A percentile compares a stretch with the other conserved stretches of the same genome.
Conservation (phyloP, 2,329 filamentous ascomycete genomes). For the Pseudocercospora fijiensis region DNA sequence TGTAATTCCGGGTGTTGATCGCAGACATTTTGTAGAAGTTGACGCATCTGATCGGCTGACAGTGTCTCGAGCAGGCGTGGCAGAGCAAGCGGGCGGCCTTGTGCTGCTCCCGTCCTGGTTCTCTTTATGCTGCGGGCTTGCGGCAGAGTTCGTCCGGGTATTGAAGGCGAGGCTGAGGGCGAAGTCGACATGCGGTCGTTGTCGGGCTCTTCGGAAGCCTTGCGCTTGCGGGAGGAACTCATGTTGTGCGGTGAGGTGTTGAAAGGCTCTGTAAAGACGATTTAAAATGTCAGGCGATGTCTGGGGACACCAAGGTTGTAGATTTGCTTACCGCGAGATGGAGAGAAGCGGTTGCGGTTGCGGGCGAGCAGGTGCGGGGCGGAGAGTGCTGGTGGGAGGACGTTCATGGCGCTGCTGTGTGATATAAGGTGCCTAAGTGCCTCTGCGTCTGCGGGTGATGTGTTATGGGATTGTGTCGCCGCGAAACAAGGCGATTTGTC, state of each 20-base stretch:
- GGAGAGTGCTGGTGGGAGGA: constrained; percentile 59
- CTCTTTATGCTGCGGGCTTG: constrained; percentile 63
- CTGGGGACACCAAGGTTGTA: constrained; percentile 37
- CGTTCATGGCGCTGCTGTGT: constrained; percentile 54
- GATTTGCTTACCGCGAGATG: constrained; percentile 55
- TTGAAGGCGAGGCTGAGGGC: constrained; percentile 76
- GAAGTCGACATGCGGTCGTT: constrained; percentile 86
- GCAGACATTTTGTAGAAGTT: constrained; percentile 86
- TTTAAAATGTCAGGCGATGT: constrained; percentile 43
- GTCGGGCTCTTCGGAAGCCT: constrained; percentile 71
- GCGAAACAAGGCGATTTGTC: background rate
- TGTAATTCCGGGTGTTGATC: constrained; percentile 83
- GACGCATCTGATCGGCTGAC: constrained; percentile 77
- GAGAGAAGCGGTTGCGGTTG: constrained; percentile 59
- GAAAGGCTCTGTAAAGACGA: constrained; percentile 33
- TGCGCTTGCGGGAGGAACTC: constrained; percentile 68
- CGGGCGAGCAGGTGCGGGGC: constrained; percentile 63
- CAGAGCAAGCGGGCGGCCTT: constrained; percentile 62
- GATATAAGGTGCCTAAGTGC: background rate
- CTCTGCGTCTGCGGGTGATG: background rate
- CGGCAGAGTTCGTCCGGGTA: constrained; percentile 64
- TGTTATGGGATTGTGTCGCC: background rate
- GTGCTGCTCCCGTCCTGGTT: constrained; percentile 64
- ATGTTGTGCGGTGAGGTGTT: constrained; percentile 32
- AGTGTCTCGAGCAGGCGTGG: constrained; percentile 90